Base-by-base conservation (phyloP, 805 yeast species). In the Ogataea trehaloabstinens region DNA sequence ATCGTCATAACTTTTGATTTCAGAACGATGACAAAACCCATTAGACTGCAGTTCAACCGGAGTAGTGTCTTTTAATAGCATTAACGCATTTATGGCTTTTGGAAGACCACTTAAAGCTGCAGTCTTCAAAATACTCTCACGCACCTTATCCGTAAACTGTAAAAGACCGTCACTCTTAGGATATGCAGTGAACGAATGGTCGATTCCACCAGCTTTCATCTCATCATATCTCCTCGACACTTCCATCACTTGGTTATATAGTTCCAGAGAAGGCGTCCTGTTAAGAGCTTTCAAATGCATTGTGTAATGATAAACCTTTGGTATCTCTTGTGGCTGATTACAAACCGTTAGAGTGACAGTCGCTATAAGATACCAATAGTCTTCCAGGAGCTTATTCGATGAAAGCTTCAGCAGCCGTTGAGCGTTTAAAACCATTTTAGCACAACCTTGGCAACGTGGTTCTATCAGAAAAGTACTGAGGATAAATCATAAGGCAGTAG, bases 51-150 rank as follows among this genome's bases (percentile, higher is more conserved):
- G 54, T 13, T 40, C 35, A 2, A 25, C 18, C 2, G 96, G 95
- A 0, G 95, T 85, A 1, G 70, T 78, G 19, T 73, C 73, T 43
- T 76, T 77, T 40, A 89, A 66, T 13, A 71, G 68, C 50, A 76
- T 82, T 52, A 90, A 63, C 1, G 95, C 74, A 58, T 89, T 90
- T 58, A 90, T 90, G 2, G 89, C 76, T 49, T 81, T 82, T 1
- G 97, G 97, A 11, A 89, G 68, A 0, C 97, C 97, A 12, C 80
- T 77, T 32, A 90, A 64, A 0, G 95, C 95, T 0, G 84, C 73
- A 3, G 87, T 71, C 55, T 89, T 90, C 53, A 90, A 64, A 3
- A 90, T 64, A 6, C 89, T 80, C 53, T 90, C 97, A 43, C 95
- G 68, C 37, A 84, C 66, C 48, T 82, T 76, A 28, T 68, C 67